Percentiles rank a stretch among this genome's conserved stretches.
These are phyloP conservation scores for Komagataella populi DNA, from an alignment of 805 yeast species.

Conservation along the genomic window DNA sequence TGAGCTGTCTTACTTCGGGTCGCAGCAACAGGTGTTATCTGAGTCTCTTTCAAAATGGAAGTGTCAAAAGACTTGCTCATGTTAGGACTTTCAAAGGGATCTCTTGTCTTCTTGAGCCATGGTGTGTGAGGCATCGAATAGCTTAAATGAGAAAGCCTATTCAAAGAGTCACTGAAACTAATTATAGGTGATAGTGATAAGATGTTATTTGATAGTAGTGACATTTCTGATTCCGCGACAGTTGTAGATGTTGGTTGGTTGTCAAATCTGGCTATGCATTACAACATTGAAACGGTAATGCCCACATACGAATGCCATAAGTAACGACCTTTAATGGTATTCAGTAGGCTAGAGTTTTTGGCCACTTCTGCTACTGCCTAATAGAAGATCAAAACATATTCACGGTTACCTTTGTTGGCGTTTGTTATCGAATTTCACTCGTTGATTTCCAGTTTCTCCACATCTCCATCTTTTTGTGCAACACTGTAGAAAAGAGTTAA, in stretches of 20 bases:
- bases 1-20: slow-evolving; percentile 5
- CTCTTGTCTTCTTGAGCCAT: slow-evolving; percentile 14
- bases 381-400: too few relatives aligned
- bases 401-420: not conserved
- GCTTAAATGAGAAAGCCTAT: not conserved
- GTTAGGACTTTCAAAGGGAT: slow-evolving; percentile 23
- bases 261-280: not conserved
- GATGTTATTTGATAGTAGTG: too few relatives aligned
- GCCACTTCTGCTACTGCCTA: not conserved
- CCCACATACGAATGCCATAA: not conserved
- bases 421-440: not conserved
- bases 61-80: slow-evolving; percentile 5
- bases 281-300: not conserved
- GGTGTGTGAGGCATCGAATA: slow-evolving; percentile 9
- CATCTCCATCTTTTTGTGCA: not conserved
- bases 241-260: not conserved
- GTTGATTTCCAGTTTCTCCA: not conserved
- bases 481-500: not conserved
- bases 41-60: not conserved
- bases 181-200: too few relatives aligned
- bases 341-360: not conserved
- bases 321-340: not conserved
- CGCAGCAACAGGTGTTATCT: not conserved
- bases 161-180: too few relatives aligned
- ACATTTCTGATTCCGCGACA: not conserved